These are phyloP conservation scores for Cymodocea nodosa DNA, from an alignment of 116 monocot species.

Conservation along the genomic window DNA sequence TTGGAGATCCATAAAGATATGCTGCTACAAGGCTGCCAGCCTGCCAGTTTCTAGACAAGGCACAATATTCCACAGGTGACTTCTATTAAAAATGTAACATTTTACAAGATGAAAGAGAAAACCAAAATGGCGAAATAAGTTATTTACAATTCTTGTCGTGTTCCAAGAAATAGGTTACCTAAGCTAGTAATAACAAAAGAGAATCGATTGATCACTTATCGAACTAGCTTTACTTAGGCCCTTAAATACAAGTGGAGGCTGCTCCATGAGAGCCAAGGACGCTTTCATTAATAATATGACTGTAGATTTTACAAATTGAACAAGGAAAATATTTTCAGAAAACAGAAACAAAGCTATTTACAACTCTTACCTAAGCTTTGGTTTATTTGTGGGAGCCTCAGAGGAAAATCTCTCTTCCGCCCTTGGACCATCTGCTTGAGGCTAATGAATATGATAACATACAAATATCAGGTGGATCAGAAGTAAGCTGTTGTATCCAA, in stretches of 20 bases:
- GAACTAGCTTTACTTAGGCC: background rate
- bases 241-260: background rate
- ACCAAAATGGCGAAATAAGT: background rate
- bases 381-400: constrained; percentile 76
- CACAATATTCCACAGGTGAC: background rate
- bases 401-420: constrained; percentile 13
- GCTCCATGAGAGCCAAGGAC: background rate
- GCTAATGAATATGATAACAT: constrained; percentile 73
- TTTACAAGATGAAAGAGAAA: background rate
- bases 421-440: constrained; percentile 21
- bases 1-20: too few relatives aligned
- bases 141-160: background rate
- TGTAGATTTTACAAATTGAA: constrained; percentile 52
- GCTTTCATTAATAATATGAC: constrained; percentile 8
- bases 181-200: background rate
- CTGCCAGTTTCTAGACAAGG: background rate
- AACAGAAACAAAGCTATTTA: constrained; percentile 57
- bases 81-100: background rate
- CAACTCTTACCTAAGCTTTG: constrained; percentile 58
- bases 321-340: constrained; percentile 17
- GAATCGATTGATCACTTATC: background rate
- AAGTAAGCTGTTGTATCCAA: constrained; percentile 6
- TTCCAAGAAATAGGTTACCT: background rate
- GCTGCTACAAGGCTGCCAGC: background rate
- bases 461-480: constrained; percentile 35